These are phyloP conservation scores for Afroboletus lepidellus DNA, from an alignment of 1,284 basidiomycete species.

Conservation along the genomic window DNA sequence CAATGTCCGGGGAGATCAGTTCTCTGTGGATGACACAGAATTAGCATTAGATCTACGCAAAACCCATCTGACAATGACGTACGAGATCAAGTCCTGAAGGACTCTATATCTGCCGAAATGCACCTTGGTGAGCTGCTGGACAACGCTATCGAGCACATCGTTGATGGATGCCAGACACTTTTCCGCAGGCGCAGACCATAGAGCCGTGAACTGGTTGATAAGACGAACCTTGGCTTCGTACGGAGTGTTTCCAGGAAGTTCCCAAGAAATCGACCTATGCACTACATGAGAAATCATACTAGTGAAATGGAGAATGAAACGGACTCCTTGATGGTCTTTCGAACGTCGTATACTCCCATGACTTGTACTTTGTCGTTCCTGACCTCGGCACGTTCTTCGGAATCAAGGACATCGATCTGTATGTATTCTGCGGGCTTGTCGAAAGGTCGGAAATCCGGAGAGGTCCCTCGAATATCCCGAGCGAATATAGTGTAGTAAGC, in stretches of 20 bases:
- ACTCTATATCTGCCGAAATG: conserved; percentile 37
- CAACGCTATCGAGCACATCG: conserved; percentile 19
- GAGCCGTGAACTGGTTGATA: conserved; percentile 37
- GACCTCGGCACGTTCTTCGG: background rate
- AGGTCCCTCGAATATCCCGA: conserved; percentile 36
- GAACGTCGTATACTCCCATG: conserved; percentile 34
- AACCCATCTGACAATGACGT: background rate
- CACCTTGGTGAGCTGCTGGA: conserved; percentile 20
- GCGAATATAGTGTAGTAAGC: conserved; percentile 37
- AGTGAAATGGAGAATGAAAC: background rate
- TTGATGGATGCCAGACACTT: conserved; percentile 40
- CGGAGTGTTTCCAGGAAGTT: conserved; percentile 50
- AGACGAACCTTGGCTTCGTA: conserved; percentile 48
- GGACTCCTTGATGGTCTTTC: conserved; percentile 33
- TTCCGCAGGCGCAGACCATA: conserved; percentile 43
- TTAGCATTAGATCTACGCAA: background rate
- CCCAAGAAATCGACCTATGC: conserved; percentile 49
- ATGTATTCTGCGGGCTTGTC: conserved; percentile 1
- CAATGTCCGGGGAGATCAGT: conserved; percentile 25
- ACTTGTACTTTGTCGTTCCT: conserved; percentile 5
- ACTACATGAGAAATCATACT: background rate
- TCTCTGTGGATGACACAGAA: conserved; percentile 8
- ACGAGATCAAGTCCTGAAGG: conserved; percentile 34
- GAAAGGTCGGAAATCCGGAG: conserved; percentile 43
- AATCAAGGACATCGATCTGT: conserved; percentile 14